Evolutionary conservation across 805 yeast genomes (phyloP), one percentile per base, ranked within the genome.

Genomic region (Myxozyma sirexii): DNA sequence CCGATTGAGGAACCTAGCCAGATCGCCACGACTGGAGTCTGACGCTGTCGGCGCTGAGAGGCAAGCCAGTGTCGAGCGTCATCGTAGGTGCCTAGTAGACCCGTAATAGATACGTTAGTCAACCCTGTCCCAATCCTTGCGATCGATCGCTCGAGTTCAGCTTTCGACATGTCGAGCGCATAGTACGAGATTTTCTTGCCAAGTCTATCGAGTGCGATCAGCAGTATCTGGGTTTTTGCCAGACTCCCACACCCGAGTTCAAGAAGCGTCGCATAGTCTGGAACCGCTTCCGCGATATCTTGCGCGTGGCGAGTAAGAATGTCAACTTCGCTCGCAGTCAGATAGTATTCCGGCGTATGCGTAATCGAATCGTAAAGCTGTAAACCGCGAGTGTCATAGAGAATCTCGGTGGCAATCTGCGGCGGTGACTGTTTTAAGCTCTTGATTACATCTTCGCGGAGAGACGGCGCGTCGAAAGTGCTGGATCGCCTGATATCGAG

Each of bases 1-100:
- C 68, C 68, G 35, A 65, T 53, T 15, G 68, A 65, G 15, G 68
- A 65, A 6, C 68, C 68, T 13, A 66, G 63, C 65, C 68, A 65
- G 24, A 65, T 26, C 10, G 64, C 48, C 15, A 50, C 54, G 13
- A 65, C 48, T 13, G 43, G 55, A 7, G 33, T 7, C 33, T 48
- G 39, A 33, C 50, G 43, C 2, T 33, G 29, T 13, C 21, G 33
- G 21, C 43, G 21, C 29, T 56, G 19, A 10, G 54, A 26, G 15
- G 63, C 33, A 7, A 66, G 53, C 67, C 67, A 65, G 15, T 35
- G 31, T 27, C 58, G 44, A 15, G 61, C 62, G 38, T 63, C 67
- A 24, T 63, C 63, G 27, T 65, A 66, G 19, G 65, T 56, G 15
- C 68, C 68, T 13, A 39, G 54, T 19, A 66, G 56, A n/a, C 68